These are phyloP conservation scores for Trichoderma brevicompactum DNA, from an alignment of 2,329 filamentous ascomycete genomes.

Conservation along the genomic window DNA sequence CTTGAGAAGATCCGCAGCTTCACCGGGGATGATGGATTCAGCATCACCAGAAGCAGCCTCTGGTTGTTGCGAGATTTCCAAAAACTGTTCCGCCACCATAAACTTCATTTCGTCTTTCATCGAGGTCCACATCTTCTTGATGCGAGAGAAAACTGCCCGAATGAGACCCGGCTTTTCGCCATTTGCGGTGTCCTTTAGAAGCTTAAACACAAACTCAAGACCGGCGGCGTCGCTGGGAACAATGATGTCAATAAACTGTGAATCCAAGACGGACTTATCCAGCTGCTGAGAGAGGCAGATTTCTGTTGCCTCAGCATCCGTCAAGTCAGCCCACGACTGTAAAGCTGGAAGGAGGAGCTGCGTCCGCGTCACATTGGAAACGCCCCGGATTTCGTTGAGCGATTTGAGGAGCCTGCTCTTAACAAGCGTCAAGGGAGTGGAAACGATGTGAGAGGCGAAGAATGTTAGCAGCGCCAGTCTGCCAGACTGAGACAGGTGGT, in stretches of 20 bases:
- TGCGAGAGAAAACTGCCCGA: conserved; percentile 67
- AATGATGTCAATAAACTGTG: conserved; percentile 55
- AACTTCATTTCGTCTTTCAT: conserved; percentile 68
- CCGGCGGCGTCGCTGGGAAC: conserved; percentile 58
- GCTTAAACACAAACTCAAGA: conserved; percentile 56
- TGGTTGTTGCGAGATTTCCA: conserved; percentile 62
- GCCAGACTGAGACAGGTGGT: conserved; percentile 61
- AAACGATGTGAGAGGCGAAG: conserved; percentile 71
- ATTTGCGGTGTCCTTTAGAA: conserved; percentile 49
- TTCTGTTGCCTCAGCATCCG: conserved; percentile 53
- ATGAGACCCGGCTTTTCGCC: conserved; percentile 58
- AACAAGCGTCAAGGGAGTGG: conserved; percentile 69
- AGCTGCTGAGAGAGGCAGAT: conserved; percentile 47
- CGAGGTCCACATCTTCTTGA: conserved; percentile 72
- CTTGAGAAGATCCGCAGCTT: conserved; percentile 73
- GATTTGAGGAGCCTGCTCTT: conserved; percentile 74
- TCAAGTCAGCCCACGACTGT: conserved; percentile 67
- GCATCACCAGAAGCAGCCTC: conserved; percentile 35
- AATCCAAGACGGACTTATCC: conserved; percentile 49
- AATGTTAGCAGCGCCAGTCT: conserved; percentile 71
- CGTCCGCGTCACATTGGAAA: conserved; percentile 70
- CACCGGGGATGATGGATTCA: conserved; percentile 51
- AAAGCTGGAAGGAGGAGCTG: conserved; percentile 77
- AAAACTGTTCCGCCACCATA: conserved; percentile 63
- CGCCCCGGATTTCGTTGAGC: conserved; percentile 73